Evolutionary conservation across 148 eudicot species (phyloP).

Genomic region (Tetragonia tetragonoides): DNA sequence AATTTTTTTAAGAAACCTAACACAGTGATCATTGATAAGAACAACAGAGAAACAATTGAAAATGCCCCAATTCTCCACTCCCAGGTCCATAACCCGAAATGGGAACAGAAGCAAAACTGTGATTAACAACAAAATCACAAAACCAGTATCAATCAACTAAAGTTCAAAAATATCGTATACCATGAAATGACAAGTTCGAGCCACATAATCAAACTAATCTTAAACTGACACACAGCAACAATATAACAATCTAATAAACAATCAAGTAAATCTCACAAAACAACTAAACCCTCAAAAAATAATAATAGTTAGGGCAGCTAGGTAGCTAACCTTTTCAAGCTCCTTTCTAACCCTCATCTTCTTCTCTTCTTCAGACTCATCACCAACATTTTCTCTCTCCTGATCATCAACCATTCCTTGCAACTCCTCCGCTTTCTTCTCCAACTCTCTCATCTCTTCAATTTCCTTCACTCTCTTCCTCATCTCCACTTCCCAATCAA

Average conservation of each 20-base stretch:
- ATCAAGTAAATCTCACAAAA: neutral
- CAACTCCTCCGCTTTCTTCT: slow-evolving; percentile 82
- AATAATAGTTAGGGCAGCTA: too few relatives aligned
- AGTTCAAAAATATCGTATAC: too few relatives aligned
- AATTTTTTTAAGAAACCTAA: neutral
- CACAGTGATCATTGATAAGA: too few relatives aligned
- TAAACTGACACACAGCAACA: neutral
- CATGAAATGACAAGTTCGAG: too few relatives aligned
- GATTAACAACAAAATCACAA: neutral
- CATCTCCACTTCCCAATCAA: slow-evolving; percentile 84
- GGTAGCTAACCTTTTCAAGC: slow-evolving; percentile 63
- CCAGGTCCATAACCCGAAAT: neutral
- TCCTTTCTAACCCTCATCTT: slow-evolving; percentile 76
- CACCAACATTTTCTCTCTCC: slow-evolving; percentile 39
- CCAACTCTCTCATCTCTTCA: slow-evolving; percentile 81
- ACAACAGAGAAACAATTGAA: neutral
- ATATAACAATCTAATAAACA: too few relatives aligned
- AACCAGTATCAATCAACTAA: neutral
- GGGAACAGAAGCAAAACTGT: neutral
- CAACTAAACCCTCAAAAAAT: neutral
- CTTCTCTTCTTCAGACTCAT: slow-evolving; percentile 83
- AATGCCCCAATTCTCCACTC: neutral
- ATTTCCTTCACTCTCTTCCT: slow-evolving; percentile 75
- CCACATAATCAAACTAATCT: too few relatives aligned
- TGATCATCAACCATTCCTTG: slow-evolving; percentile 42